Base-by-base conservation (phyloP, 2,329 filamentous ascomycete species). In the Bipolaris cookei region DNA sequence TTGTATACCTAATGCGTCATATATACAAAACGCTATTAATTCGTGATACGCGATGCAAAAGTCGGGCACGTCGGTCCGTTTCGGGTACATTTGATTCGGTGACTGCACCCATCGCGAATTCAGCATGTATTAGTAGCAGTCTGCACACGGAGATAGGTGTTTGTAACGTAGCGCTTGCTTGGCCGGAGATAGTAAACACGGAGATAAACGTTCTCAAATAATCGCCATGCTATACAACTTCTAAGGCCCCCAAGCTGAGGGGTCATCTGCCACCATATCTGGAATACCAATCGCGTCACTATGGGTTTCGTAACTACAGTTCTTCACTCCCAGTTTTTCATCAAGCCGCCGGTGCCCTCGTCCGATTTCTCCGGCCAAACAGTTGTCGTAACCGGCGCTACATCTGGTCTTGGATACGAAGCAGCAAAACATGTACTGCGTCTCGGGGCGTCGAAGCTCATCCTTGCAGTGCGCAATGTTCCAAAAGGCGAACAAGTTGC, bases 341-440 rank as follows among this genome's bases (percentile, higher is more conserved):
- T 77, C 44, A 73, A 61, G 3, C 75, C 75, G 3, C 53, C 69
- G 35, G 52, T 66, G 8, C 66, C 78, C 50, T 58, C 61, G 10
- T 54, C 55, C 20, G 62, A 62, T n/a, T 72, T 68, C 23, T 48
- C 49, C 3, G 76, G 70, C 21, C 71, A 79, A 54, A 78, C 78
- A 2, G 66, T 79, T 51, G 75, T 82, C 34, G 75, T 82, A 1
- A 83, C 81, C 0, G 81, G 81, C 28, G 73, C 77, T 10, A 83
- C 82, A 56, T 70, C 72, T 7, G 81, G 80, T 4, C 73, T 83
- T 1, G 81, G 81, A 20, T 72, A 76, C 41, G 79, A 82, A 66
- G 78, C 80, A 4, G 76, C 77, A 1, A 70, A 69, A 3, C 79
- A 81, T 56, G 71, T 81, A 44, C 74, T 78, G 1, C 61, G 65